These are phyloP conservation scores for Adansonia madagascariensis DNA, from an alignment of 441 rosid genomes.

Conservation along the genomic window DNA sequence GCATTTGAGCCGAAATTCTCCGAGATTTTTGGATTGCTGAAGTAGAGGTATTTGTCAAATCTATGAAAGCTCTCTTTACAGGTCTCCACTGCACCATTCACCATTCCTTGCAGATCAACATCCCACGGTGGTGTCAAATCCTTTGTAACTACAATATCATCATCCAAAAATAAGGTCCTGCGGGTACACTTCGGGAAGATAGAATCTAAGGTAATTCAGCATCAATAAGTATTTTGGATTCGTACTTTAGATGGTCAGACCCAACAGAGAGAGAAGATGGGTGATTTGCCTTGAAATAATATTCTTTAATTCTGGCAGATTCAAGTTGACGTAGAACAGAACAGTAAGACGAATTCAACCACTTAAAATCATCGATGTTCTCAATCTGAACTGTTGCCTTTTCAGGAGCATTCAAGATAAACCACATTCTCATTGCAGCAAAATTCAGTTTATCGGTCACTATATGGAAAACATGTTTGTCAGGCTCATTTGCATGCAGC, in stretches of 20 bases:
- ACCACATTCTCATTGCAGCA: slow-evolving; percentile 96
- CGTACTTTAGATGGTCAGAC: slow-evolving; percentile 82
- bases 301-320: slow-evolving; percentile 87
- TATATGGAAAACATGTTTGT: slow-evolving; percentile 89
- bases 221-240: slow-evolving; percentile 96
- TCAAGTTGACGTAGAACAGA: slow-evolving; percentile 94
- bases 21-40: slow-evolving; percentile 75
- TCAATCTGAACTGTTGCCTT: slow-evolving; percentile 74
- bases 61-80: slow-evolving; percentile 98
- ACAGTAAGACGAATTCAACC: slow-evolving; percentile 97
- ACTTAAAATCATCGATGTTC: slow-evolving; percentile 82
- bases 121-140: slow-evolving; percentile 90
- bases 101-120: slow-evolving; percentile 83
- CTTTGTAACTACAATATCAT: slow-evolving; percentile 94
- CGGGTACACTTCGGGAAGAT: slow-evolving; percentile 94
- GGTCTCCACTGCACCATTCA: slow-evolving; percentile 96
- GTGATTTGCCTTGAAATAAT: slow-evolving; percentile 85
- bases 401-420: slow-evolving; percentile 64
- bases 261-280: slow-evolving; percentile 82
- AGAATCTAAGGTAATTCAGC: slow-evolving; percentile 96
- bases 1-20: slow-evolving; percentile 75
- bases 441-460: slow-evolving; percentile 90
- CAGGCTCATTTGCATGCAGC: slow-evolving; percentile 65
- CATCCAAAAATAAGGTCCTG: slow-evolving; percentile 88
- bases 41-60: slow-evolving; percentile 96